phyloP scores from a whole-genome alignment of 2,329 filamentous ascomycete genomes.

The Epichloe sp. region DNA sequence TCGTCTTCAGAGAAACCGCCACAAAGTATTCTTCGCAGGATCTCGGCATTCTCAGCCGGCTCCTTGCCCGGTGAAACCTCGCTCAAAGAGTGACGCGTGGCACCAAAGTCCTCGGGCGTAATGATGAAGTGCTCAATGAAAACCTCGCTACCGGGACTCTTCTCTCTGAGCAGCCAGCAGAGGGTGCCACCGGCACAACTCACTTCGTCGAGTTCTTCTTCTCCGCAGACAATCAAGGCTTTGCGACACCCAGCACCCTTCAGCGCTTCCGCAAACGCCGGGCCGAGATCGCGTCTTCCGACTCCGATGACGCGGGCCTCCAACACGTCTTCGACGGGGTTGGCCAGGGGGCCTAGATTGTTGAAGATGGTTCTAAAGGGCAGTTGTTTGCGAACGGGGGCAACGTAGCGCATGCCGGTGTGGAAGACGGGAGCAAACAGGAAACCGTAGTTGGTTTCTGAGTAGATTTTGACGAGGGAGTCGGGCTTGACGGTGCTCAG shows the following conservation, averaged over 20 bases:
- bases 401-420: constrained; percentile 83
- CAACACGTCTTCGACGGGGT: constrained; percentile 71
- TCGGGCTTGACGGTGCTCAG: constrained; percentile 60
- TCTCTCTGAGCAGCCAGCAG: constrained; percentile 67
- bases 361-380: constrained; percentile 98
- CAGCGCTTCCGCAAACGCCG: constrained; percentile 78
- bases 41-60: constrained; percentile 75
- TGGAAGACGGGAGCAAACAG: constrained; percentile 95
- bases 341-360: constrained; percentile 80
- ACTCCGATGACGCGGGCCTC: constrained; percentile 93
- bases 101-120: constrained; percentile 74
- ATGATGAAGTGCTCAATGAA: constrained; percentile 66
- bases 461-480: constrained; percentile 62
- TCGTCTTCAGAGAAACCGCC: constrained; percentile 63
- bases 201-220: constrained; percentile 90
- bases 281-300: constrained; percentile 73
- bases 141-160: constrained; percentile 26
- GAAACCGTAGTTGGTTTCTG: constrained; percentile 80
- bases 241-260: constrained; percentile 64
- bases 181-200: constrained; percentile 79
- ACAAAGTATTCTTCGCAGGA: constrained; percentile 62
- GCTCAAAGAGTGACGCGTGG: constrained; percentile 58
- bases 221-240: constrained; percentile 81
- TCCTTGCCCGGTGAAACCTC: constrained; percentile 76
- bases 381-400: constrained; percentile 71